Conservation (phyloP, 2,329 filamentous ascomycete species). For the Ilyonectria sp. region DNA sequence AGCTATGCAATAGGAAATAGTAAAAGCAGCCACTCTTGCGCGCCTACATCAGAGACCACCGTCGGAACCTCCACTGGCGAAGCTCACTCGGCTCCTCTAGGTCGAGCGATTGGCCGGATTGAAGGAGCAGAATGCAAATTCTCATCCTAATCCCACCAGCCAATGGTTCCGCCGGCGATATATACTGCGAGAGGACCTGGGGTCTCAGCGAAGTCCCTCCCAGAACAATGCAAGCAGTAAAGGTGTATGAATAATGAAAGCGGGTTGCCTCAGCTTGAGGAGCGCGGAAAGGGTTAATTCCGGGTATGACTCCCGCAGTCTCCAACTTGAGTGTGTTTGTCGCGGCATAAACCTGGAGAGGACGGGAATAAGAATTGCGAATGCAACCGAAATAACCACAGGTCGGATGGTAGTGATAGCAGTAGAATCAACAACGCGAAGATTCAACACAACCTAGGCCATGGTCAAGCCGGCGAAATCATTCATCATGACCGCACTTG, state of each 20-base stretch:
- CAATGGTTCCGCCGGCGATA: constrained; percentile 70
- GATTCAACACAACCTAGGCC: constrained; percentile 80
- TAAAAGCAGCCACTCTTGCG: no score
- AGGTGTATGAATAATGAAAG: constrained; percentile 63
- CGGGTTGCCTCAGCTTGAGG: constrained; percentile 51
- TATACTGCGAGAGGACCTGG: constrained; percentile 76
- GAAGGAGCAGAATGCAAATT: no score
- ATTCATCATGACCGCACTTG: constrained; percentile 85
- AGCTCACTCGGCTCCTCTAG: no score
- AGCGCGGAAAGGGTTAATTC: constrained; percentile 42
- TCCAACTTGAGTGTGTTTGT: constrained; percentile 59
- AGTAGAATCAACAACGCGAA: constrained; percentile 59
- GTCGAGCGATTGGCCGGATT: no score
- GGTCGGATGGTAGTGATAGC: constrained; percentile 60
- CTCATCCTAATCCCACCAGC: constrained; percentile 68
- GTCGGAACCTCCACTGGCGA: no score
- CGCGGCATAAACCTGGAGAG: constrained; percentile 59
- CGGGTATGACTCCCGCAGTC: constrained; percentile 42
- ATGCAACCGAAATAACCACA: constrained; percentile 64
- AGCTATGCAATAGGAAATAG: no score
- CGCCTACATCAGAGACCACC: no score
- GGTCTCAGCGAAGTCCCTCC: constrained; percentile 71
- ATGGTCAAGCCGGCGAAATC: constrained; percentile 85
- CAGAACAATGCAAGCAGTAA: constrained; percentile 66
- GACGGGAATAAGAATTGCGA: constrained; percentile 64